Conservation (phyloP, 257 asterid species). For the Verbascum thapsus region DNA sequence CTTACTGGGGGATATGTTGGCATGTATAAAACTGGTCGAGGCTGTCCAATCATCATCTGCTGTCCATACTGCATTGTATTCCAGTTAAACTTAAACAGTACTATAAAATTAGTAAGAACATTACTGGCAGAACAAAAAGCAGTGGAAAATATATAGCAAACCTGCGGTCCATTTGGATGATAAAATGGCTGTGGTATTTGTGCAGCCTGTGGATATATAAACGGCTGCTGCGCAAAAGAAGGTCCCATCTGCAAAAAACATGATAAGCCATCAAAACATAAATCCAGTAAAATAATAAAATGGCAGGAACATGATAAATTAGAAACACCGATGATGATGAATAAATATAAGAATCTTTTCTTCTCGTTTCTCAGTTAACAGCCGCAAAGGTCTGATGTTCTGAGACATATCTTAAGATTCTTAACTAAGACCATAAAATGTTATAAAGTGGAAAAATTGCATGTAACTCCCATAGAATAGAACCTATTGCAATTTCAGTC, state of each 20-base stretch:
- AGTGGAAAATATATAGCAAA: slow-evolving; percentile 36
- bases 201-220: slow-evolving; percentile 72
- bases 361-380: slow-evolving; percentile 9
- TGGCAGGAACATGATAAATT: neutral
- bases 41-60: slow-evolving; percentile 92
- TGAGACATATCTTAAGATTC: slow-evolving; percentile 1
- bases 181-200: slow-evolving; percentile 73
- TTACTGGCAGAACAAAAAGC: slow-evolving; percentile 18
- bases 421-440: slow-evolving; percentile 2
- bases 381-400: neutral
- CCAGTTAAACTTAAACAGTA: slow-evolving; percentile 15
- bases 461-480: too few relatives aligned
- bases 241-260: slow-evolving; percentile 73
- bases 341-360: neutral
- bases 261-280: too few relatives aligned
- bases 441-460: too few relatives aligned
- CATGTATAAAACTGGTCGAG: slow-evolving; percentile 82
- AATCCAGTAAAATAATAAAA: neutral
- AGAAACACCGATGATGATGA: neutral
- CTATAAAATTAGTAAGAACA: slow-evolving; percentile 3
- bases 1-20: slow-evolving; percentile 82
- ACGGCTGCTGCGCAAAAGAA: slow-evolving; percentile 70
- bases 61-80: slow-evolving; percentile 67
- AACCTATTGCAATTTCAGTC: too few relatives aligned
- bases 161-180: slow-evolving; percentile 96